These are phyloP conservation scores for Ophiostoma triangulosporum DNA, from an alignment of 2,329 filamentous ascomycete genomes.

Conservation along the genomic window DNA sequence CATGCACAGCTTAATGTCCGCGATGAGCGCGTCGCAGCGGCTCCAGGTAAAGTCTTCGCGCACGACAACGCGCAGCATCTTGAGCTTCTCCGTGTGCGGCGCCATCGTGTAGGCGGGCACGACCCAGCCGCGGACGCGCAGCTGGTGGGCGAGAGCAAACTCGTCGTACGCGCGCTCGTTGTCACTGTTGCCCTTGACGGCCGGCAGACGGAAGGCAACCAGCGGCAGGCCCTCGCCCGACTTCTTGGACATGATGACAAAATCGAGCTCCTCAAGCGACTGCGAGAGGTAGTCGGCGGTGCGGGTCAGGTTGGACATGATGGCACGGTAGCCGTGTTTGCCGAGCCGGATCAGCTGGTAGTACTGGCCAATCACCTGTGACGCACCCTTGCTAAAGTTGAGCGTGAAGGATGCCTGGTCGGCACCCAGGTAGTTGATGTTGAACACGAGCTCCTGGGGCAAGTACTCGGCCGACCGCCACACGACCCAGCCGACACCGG, in stretches of 20 bases:
- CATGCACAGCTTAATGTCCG: slow-evolving; percentile 66
- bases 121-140: slow-evolving; percentile 81
- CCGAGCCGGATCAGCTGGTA: slow-evolving; percentile 93
- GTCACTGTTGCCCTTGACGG: background rate
- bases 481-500: slow-evolving; percentile 86
- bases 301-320: slow-evolving; percentile 87
- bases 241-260: slow-evolving; percentile 76
- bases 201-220: slow-evolving; percentile 70
- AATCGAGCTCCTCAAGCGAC: slow-evolving; percentile 60
- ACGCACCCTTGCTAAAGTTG: slow-evolving; percentile 93
- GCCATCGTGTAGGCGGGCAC: slow-evolving; percentile 97
- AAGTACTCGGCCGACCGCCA: slow-evolving; percentile 76
- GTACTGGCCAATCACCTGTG: slow-evolving; percentile 91
- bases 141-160: slow-evolving; percentile 69
- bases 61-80: slow-evolving; percentile 86
- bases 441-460: slow-evolving; percentile 89
- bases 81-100: slow-evolving; percentile 66
- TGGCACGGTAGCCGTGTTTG: slow-evolving; percentile 79
- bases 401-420: slow-evolving; percentile 93
- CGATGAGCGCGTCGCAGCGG: slow-evolving; percentile 65
- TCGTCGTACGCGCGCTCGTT: slow-evolving; percentile 52
- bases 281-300: slow-evolving; percentile 77
- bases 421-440: slow-evolving; percentile 96
- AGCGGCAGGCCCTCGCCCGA: slow-evolving; percentile 70
- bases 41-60: slow-evolving; percentile 80